Percentiles rank a stretch among this genome's conserved stretches.
These are phyloP conservation scores for Ganoderma leucocontextum DNA, from an alignment of 1,284 basidiomycete species.

Conservation along the genomic window DNA sequence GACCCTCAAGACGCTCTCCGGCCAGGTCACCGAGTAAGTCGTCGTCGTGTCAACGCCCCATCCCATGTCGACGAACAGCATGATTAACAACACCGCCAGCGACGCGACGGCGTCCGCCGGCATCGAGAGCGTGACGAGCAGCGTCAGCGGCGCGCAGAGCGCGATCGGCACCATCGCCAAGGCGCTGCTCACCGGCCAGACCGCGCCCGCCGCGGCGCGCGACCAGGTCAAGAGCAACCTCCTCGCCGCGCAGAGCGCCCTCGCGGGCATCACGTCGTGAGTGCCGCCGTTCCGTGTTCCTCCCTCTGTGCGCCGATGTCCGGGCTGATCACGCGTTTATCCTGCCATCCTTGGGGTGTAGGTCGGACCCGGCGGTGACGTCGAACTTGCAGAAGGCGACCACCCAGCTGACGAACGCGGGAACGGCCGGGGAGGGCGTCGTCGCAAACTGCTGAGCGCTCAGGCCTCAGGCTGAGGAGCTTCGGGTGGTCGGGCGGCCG, in stretches of 20 bases:
- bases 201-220: constrained; percentile 46
- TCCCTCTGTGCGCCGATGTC: neutral
- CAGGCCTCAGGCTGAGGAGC: neutral
- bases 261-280: constrained; percentile 45
- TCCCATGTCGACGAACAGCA: neutral
- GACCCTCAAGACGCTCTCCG: constrained; percentile 41
- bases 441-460: constrained; percentile 35
- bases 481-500: neutral
- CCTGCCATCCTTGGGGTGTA: neutral
- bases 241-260: constrained; percentile 41
- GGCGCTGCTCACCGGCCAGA: constrained; percentile 44
- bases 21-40: constrained; percentile 28
- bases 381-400: constrained; percentile 31
- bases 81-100: constrained; percentile 29
- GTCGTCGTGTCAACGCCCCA: too few relatives aligned
- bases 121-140: constrained; percentile 38
- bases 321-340: neutral
- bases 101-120: constrained; percentile 39
- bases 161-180: constrained; percentile 47
- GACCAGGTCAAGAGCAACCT: constrained; percentile 46
- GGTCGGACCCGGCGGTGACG: constrained; percentile 31
- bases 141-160: constrained; percentile 41
- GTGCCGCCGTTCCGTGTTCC: constrained; percentile 18
- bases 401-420: constrained; percentile 28
- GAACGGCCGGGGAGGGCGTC: constrained; percentile 35